Conservation (phyloP, 768 basidiomycete species). For the Amylocystis lapponica region DNA sequence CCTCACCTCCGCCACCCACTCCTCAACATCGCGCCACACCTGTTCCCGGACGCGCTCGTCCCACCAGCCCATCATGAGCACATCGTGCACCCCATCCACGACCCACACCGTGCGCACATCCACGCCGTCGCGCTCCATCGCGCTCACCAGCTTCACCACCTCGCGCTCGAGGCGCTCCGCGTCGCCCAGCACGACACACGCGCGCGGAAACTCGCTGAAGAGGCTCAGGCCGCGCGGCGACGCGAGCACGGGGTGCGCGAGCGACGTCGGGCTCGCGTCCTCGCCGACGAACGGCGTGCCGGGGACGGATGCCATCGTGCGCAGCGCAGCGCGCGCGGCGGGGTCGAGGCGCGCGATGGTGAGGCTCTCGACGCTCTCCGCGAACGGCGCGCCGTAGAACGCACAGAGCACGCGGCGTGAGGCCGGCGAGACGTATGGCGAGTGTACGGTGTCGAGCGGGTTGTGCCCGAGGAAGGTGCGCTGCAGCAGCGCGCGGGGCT, state of each 20-base stretch:
- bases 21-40: constrained; percentile 32
- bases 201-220: constrained; percentile 41
- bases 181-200: constrained; percentile 43
- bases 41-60: constrained; percentile 31
- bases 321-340: constrained; percentile 14
- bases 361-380: constrained; percentile 21
- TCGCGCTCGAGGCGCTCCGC: constrained; percentile 47
- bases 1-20: constrained; percentile 24
- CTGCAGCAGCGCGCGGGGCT: constrained; percentile 45
- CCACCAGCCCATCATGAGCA: constrained; percentile 44
- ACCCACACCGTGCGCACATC: constrained; percentile 21
- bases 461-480: constrained; percentile 47
- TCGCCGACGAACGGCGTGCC: constrained; percentile 14
- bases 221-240: constrained; percentile 32
- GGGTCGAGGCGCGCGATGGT: constrained; percentile 19
- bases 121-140: constrained; percentile 24
- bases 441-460: constrained; percentile 28
- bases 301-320: constrained; percentile 16
- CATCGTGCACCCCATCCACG: constrained; percentile 34
- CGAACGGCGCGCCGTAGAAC: constrained; percentile 27
- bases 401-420: constrained; percentile 26
- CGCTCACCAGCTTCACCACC: constrained; percentile 34
- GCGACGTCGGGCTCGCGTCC: constrained; percentile 17
- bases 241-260: constrained; percentile 20
- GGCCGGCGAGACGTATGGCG: constrained; percentile 29